Conservation (phyloP, 768 basidiomycete genomes). For the Phylloporus sp. region DNA sequence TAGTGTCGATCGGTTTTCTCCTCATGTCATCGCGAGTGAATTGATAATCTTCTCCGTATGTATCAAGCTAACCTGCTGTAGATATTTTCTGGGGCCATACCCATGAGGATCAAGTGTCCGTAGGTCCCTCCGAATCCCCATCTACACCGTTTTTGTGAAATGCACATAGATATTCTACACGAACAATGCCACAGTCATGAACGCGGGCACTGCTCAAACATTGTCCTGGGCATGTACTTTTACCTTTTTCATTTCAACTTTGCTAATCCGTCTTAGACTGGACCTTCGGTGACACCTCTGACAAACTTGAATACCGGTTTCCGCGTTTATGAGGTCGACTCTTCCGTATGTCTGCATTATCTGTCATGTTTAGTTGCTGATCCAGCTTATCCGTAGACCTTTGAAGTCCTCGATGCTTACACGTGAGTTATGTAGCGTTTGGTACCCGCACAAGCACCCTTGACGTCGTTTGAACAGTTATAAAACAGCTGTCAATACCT, state of each 20-base stretch:
- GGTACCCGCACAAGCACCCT: not conserved
- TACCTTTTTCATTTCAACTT: slow-evolving; percentile 5
- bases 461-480: slow-evolving; percentile 40
- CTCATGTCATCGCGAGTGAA: slow-evolving; percentile 72
- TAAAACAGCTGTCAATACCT: slow-evolving; percentile 57
- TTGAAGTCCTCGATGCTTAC: slow-evolving; percentile 72
- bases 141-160: not conserved
- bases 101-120: slow-evolving; percentile 68
- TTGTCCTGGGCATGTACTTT: slow-evolving; percentile 42
- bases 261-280: slow-evolving; percentile 41
- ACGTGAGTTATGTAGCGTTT: slow-evolving; percentile 44
- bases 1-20: slow-evolving; percentile 73
- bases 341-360: slow-evolving; percentile 53
- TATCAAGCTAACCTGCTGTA: slow-evolving; percentile 22
- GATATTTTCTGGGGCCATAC: slow-evolving; percentile 78
- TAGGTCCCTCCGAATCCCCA: slow-evolving; percentile 23
- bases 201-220: slow-evolving; percentile 49
- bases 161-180: slow-evolving; percentile 57
- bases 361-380: not conserved
- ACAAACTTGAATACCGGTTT: slow-evolving; percentile 75
- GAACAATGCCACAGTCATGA: slow-evolving; percentile 63
- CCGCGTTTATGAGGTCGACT: slow-evolving; percentile 43
- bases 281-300: slow-evolving; percentile 63
- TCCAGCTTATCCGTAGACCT: slow-evolving; percentile 45
- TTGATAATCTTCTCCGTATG: slow-evolving; percentile 4